Percentiles rank a stretch among this genome's conserved stretches.
These are phyloP conservation scores for Tuber calosporum DNA, from an alignment of 495 filamentous ascomycete genomes.

Conservation along the genomic window DNA sequence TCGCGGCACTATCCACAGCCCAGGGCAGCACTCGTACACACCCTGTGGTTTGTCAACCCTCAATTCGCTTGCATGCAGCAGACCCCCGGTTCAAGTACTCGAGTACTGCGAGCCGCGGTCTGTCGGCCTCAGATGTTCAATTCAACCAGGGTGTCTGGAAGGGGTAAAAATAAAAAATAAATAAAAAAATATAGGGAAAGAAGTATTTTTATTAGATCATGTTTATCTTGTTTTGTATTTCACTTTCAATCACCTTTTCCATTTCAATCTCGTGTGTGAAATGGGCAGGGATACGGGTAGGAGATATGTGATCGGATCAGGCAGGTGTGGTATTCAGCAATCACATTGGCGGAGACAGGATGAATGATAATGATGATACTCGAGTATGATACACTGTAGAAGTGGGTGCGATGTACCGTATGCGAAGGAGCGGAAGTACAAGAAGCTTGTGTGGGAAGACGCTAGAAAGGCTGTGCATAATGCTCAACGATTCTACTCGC, in stretches of 20 bases:
- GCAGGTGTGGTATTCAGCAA: slow-evolving; percentile 24
- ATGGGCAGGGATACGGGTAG: slow-evolving; percentile 34
- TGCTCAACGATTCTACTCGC: not conserved
- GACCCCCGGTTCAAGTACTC: slow-evolving; percentile 15
- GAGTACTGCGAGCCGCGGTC: slow-evolving; percentile 13
- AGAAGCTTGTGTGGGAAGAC: slow-evolving; percentile 22
- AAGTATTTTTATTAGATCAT: slow-evolving; percentile 1
- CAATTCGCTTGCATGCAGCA: slow-evolving; percentile 37
- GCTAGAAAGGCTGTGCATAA: slow-evolving; percentile 12
- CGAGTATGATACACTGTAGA: not conserved
- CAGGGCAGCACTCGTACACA: not conserved
- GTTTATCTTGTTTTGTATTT: not conserved
- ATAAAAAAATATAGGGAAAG: slow-evolving; percentile 32
- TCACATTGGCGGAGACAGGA: slow-evolving; percentile 34
- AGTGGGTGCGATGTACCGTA: slow-evolving; percentile 9
- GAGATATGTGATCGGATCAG: slow-evolving; percentile 27
- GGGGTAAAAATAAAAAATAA: slow-evolving; percentile 13
- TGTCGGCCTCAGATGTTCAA: slow-evolving; percentile 23
- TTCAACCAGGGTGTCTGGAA: slow-evolving; percentile 10
- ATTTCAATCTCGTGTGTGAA: slow-evolving; percentile 19
- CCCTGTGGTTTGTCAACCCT: slow-evolving; percentile 36
- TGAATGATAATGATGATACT: no score
- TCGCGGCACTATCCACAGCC: slow-evolving; percentile 20
- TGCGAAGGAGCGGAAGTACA: slow-evolving; percentile 22
- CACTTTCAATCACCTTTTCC: not conserved